These are phyloP conservation scores for Quambalaria eucalypti DNA, from an alignment of 1,284 basidiomycete genomes.

Conservation along the genomic window DNA sequence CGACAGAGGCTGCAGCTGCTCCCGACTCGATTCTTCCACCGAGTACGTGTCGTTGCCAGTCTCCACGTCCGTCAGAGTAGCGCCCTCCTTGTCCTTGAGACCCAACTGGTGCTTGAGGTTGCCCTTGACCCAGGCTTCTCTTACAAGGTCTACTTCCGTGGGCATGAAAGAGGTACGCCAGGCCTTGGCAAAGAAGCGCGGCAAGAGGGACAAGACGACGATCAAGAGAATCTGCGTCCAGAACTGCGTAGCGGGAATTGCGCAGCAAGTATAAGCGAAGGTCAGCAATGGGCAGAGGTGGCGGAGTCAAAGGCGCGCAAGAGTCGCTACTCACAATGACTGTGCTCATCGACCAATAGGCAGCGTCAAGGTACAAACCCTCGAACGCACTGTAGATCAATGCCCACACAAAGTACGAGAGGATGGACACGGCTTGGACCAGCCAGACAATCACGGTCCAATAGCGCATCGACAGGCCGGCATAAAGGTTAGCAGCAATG, in stretches of 20 bases:
- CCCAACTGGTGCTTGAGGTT: slow-evolving; percentile 35
- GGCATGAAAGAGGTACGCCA: slow-evolving; percentile 29
- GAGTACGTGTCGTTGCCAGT: background rate
- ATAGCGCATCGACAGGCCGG: slow-evolving; percentile 15
- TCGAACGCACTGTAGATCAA: slow-evolving; percentile 30
- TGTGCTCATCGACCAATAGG: slow-evolving; percentile 28
- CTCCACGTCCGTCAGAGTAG: background rate
- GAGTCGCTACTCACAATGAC: too few relatives aligned
- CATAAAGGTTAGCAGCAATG: slow-evolving; percentile 62
- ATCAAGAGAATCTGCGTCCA: slow-evolving; percentile 30
- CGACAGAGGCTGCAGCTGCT: too few relatives aligned
- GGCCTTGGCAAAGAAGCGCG: slow-evolving; percentile 28
- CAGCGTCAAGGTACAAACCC: slow-evolving; percentile 23
- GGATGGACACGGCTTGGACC: slow-evolving; percentile 29
- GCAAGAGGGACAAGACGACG: slow-evolving; percentile 29
- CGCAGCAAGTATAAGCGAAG: too few relatives aligned
- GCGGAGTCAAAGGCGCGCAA: too few relatives aligned
- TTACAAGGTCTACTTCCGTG: slow-evolving; percentile 33
- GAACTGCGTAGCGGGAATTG: too few relatives aligned
- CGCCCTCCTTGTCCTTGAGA: slow-evolving; percentile 4
- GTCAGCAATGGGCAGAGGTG: too few relatives aligned
- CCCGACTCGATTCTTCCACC: background rate
- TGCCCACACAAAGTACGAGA: slow-evolving; percentile 33
- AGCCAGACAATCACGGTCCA: slow-evolving; percentile 25
- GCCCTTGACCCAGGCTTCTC: slow-evolving; percentile 34